A percentile compares a stretch with the other conserved stretches of the same genome.
These are phyloP conservation scores for Orbilia blumenaviensis DNA, from an alignment of 2,329 filamentous ascomycete species.

Conservation along the genomic window DNA sequence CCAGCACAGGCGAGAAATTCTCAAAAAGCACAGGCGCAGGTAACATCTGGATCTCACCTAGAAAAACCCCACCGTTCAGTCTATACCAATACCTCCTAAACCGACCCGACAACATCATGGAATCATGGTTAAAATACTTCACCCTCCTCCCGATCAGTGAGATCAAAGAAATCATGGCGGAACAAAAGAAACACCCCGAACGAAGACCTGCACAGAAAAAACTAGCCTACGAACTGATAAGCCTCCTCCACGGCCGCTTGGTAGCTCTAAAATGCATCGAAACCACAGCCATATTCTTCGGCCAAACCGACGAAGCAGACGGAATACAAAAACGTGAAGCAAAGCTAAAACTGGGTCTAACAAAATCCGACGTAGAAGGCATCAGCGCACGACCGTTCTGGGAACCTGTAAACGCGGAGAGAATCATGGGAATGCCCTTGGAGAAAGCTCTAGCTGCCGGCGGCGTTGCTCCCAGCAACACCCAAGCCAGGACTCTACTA, in stretches of 20 bases:
- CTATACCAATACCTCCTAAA: constrained; percentile 77
- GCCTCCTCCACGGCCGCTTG: constrained; percentile 76
- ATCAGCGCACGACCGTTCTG: constrained; percentile 22
- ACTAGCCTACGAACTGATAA: constrained; percentile 82
- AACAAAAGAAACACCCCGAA: constrained; percentile 74
- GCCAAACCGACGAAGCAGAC: neutral
- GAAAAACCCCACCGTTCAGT: constrained; percentile 80
- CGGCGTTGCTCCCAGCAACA: constrained; percentile 14
- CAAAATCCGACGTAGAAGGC: constrained; percentile 4
- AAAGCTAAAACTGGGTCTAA: neutral
- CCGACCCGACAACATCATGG: constrained; percentile 81
- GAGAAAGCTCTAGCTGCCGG: constrained; percentile 22
- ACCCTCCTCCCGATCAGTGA: constrained; percentile 80
- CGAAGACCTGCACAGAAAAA: constrained; percentile 82
- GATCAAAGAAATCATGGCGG: constrained; percentile 74
- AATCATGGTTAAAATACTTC: constrained; percentile 83
- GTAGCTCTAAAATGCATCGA: constrained; percentile 71
- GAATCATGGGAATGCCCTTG: constrained; percentile 15
- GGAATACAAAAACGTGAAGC: neutral
- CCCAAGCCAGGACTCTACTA: constrained; percentile 21
- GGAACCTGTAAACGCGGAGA: neutral
- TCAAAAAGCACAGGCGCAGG: constrained; percentile 81
- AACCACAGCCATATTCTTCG: constrained; percentile 29
- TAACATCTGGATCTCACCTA: constrained; percentile 89
- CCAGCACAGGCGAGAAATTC: constrained; percentile 85